phyloP scores from a whole-genome alignment of 2,329 filamentous ascomycete genomes.

The Tolypocladium inflatum region DNA sequence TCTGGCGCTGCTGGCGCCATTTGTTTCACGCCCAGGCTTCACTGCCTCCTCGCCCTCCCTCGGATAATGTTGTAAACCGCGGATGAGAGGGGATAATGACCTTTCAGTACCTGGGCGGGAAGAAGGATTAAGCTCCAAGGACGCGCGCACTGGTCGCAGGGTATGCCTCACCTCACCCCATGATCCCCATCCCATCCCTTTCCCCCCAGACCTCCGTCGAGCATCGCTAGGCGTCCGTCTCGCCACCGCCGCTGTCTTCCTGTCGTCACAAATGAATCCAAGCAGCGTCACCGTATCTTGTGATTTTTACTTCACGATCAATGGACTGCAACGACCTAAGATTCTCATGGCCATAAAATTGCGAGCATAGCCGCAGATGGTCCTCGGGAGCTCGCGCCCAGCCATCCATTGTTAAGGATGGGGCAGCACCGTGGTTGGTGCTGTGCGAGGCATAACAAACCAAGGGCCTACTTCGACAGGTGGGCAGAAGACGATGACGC shows the following conservation, averaged over 20 bases:
- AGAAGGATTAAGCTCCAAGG: conserved; percentile 14
- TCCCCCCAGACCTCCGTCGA: conserved; percentile 1
- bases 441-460: background rate
- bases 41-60: conserved; percentile 11
- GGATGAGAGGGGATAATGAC: conserved; percentile 13
- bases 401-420: background rate
- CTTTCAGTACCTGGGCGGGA: conserved; percentile 8
- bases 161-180: conserved; percentile 18
- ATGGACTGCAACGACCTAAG: conserved; percentile 3
- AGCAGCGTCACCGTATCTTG: conserved; percentile 5
- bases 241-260: conserved; percentile 3
- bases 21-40: conserved; percentile 4
- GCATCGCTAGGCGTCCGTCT: background rate
- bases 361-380: conserved; percentile 1
- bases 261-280: conserved; percentile 4
- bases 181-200: conserved; percentile 12
- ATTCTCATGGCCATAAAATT: conserved; percentile 1
- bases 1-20: background rate
- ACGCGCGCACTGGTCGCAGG: conserved; percentile 16
- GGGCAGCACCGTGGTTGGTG: background rate
- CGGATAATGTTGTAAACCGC: conserved; percentile 25
- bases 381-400: background rate
- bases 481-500: conserved; percentile 1
- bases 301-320: conserved; percentile 4
- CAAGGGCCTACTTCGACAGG: background rate